Conservation (phyloP, 2,329 filamentous ascomycete species). For the Hymenoscyphus albidus region DNA sequence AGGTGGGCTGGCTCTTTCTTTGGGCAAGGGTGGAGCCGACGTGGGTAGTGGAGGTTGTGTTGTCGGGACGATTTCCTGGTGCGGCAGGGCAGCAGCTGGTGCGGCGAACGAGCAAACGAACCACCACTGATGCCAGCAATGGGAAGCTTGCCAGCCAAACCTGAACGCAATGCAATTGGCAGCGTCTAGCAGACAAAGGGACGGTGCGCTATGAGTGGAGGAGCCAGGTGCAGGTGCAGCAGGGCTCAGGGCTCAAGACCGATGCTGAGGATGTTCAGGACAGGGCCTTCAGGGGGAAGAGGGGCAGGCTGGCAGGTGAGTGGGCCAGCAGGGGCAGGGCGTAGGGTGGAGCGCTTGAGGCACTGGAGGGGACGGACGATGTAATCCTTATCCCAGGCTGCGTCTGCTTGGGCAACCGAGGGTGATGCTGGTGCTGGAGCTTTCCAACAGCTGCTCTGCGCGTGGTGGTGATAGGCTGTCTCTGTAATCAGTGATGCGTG, state of each 20-base stretch:
- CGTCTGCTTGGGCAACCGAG: not conserved
- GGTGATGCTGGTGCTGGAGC: not conserved
- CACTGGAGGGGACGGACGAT: not conserved
- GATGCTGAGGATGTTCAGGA: not conserved
- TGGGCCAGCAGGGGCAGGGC: not conserved
- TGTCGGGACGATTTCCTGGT: conserved; percentile 26
- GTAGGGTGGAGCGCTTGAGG: not conserved
- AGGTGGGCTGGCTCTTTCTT: not conserved
- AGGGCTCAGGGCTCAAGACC: not conserved
- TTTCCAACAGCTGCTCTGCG: no score
- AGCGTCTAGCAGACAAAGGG: not conserved
- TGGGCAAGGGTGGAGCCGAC: conserved; percentile 13
- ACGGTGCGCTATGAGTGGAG: not conserved
- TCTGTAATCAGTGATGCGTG: not conserved
- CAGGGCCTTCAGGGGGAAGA: not conserved
- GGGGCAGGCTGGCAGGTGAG: not conserved
- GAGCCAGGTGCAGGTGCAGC: not conserved
- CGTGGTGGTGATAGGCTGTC: no score
- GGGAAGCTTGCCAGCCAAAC: not conserved
- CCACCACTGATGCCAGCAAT: not conserved
- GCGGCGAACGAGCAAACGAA: conserved; percentile 3
- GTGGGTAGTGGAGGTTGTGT: conserved; percentile 17
- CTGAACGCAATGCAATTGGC: not conserved
- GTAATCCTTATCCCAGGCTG: not conserved
- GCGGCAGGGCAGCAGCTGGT: not conserved